Base-by-base conservation (phyloP, 306 rosid genomes). In the Fagus crenata region DNA sequence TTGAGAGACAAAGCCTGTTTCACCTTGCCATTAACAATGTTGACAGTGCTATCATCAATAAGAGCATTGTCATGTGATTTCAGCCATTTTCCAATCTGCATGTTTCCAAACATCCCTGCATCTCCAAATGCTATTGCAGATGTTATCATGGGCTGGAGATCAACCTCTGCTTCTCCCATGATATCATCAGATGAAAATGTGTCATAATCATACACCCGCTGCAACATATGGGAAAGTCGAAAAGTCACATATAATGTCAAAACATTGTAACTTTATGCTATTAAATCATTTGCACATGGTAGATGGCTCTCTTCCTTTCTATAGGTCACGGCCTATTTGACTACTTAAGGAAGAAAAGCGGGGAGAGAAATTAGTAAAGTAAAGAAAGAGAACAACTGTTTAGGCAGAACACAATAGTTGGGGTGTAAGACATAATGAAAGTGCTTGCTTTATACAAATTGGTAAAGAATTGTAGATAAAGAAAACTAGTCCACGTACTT, bases 1-100 rank as follows among this genome's bases (percentile, higher is more conserved):
- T 91, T 89, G 73, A 96, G 85, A 9, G 79, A 7, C 77, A 96
- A 80, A 71, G 72, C 84, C 82, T 96, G 99, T 86, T 84, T 89
- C 75, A 92, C 80, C 80, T 64, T 89, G 32, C 99, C 99, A 53
- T 92, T 93, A 17, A 71, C 32, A 73, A 96, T 96, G 79, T 88
- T 86, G 61, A 96, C 96, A 3, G 85, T 63, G 86, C 99, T 96
- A 79, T 96, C 99, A 39, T 73, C 86, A 28, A 82, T 9, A 36
- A 96, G 97, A 18, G 97, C 91, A 31, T 96, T 96, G 85, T 92
- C 99, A 61, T 92, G 77, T 2, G 99, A 89, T 82, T 96, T 91
- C 80, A 96, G 84, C 99, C 99, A 96, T 83, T 96, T 96, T 15
- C 99, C 98, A 22, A 96, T 96, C 86, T 92, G 99, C 99, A 96